These are phyloP conservation scores for Aphanoascus verrucosus DNA, from an alignment of 2,329 filamentous ascomycete species.

Conservation along the genomic window DNA sequence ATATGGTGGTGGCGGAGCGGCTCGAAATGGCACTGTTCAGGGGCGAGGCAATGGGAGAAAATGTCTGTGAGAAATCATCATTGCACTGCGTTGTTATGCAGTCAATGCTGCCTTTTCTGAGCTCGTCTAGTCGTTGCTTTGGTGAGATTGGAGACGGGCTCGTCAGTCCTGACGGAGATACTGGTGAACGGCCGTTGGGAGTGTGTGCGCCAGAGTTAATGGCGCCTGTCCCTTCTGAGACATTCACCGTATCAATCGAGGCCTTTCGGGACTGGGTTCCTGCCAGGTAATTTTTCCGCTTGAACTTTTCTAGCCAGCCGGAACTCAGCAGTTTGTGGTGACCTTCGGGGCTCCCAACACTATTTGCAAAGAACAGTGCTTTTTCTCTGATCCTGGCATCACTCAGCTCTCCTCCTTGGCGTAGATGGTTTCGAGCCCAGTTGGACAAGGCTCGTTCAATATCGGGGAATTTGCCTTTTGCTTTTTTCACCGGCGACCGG, in stretches of 20 bases:
- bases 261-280: slow-evolving; percentile 46
- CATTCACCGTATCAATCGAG: slow-evolving; percentile 48
- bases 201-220: slow-evolving; percentile 49
- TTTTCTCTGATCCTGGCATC: slow-evolving; percentile 80
- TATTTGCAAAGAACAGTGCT: slow-evolving; percentile 67
- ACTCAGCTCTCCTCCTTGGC: slow-evolving; percentile 60
- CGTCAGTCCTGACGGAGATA: slow-evolving; percentile 55
- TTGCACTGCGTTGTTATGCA: slow-evolving; percentile 49
- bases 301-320: slow-evolving; percentile 89
- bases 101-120: slow-evolving; percentile 49
- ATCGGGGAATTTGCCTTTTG: slow-evolving; percentile 77
- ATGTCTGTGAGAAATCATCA: slow-evolving; percentile 51
- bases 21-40: slow-evolving; percentile 59
- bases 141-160: slow-evolving; percentile 62
- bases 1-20: slow-evolving; percentile 51
- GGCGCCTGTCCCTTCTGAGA: slow-evolving; percentile 54
- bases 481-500: slow-evolving; percentile 67
- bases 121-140: slow-evolving; percentile 58
- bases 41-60: slow-evolving; percentile 57
- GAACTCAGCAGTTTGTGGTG: slow-evolving; percentile 60
- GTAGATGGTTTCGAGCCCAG: slow-evolving; percentile 73
- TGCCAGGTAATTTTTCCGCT: slow-evolving; percentile 65
- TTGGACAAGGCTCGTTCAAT: slow-evolving; percentile 83
- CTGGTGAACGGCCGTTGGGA: slow-evolving; percentile 58
- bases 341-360: slow-evolving; percentile 59